These are phyloP conservation scores for Verticillium nubilum DNA, from an alignment of 2,329 filamentous ascomycete species.

Conservation along the genomic window DNA sequence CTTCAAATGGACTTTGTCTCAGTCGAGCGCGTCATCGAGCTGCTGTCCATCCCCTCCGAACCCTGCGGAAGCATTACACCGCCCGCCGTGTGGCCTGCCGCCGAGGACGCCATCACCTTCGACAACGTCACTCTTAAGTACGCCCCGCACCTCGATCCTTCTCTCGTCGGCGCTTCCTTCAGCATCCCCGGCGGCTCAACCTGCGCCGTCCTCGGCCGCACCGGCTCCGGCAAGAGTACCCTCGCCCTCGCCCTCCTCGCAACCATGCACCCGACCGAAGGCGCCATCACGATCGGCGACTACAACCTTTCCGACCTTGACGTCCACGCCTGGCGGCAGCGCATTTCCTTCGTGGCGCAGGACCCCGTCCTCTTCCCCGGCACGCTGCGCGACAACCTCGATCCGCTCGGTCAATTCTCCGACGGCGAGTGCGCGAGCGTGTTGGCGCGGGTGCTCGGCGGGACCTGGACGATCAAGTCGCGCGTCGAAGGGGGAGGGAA, in stretches of 20 bases:
- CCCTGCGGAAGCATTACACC: slow-evolving; percentile 60
- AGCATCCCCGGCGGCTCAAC: slow-evolving; percentile 62
- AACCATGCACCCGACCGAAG: slow-evolving; percentile 45
- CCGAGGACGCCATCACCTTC: slow-evolving; percentile 68
- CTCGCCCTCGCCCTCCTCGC: slow-evolving; percentile 54
- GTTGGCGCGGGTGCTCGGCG: slow-evolving; percentile 55
- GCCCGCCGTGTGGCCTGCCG: slow-evolving; percentile 71
- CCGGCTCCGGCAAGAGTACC: slow-evolving; percentile 83
- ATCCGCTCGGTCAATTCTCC: slow-evolving; percentile 57
- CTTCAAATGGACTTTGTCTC: slow-evolving; percentile 91
- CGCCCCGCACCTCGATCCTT: slow-evolving; percentile 69
- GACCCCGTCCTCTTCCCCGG: slow-evolving; percentile 58
- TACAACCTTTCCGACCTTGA: slow-evolving; percentile 48
- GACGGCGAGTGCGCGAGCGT: slow-evolving; percentile 43
- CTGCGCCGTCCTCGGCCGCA: slow-evolving; percentile 70
- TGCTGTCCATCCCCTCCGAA: slow-evolving; percentile 75
- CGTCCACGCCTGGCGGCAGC: slow-evolving; percentile 49
- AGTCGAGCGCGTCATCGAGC: slow-evolving; percentile 78
- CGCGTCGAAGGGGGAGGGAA: slow-evolving; percentile 53
- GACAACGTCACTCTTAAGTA: slow-evolving; percentile 75
- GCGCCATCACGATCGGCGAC: slow-evolving; percentile 48
- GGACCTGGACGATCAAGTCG: slow-evolving; percentile 40
- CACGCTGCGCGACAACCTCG: slow-evolving; percentile 58
- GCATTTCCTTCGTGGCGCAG: slow-evolving; percentile 59
- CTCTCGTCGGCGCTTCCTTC: slow-evolving; percentile 63